A percentile compares a stretch with the other conserved stretches of the same genome.
Evolutionary conservation across 345 rosid species (phyloP).

Genomic region (Fremontodendron californicum): DNA sequence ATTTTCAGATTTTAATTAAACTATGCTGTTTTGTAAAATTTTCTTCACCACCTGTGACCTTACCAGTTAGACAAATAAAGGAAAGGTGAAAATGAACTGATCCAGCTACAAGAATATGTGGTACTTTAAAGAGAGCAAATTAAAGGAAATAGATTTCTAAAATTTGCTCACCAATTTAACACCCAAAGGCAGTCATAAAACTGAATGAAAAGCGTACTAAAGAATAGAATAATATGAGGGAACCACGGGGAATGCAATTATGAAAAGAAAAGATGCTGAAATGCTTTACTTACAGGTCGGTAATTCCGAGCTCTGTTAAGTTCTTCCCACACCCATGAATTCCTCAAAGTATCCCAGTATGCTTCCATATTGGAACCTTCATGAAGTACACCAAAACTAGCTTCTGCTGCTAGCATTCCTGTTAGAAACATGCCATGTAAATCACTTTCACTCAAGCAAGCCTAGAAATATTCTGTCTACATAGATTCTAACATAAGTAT

Average conservation of each 20-base stretch:
- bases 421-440: conserved; percentile 17
- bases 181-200: not conserved
- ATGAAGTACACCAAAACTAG: conserved; percentile 63
- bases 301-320: conserved; percentile 74
- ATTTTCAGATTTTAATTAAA: not conserved
- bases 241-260: not conserved
- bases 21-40: not conserved
- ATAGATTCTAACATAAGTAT: not conserved
- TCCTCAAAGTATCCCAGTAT: conserved; percentile 66
- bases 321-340: conserved; percentile 95
- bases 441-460: not conserved
- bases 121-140: not conserved
- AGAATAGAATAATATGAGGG: not conserved
- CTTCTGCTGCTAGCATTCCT: conserved; percentile 98
- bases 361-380: conserved; percentile 54
- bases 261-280: not conserved
- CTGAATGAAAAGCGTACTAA: not conserved
- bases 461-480: not conserved
- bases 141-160: not conserved
- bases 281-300: conserved; percentile 65
- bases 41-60: not conserved
- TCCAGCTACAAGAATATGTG: not conserved
- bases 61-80: not conserved
- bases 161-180: not conserved
- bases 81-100: not conserved